These are phyloP conservation scores for Trypethelium eluteriae DNA, from an alignment of 495 filamentous ascomycete genomes.

Conservation along the genomic window DNA sequence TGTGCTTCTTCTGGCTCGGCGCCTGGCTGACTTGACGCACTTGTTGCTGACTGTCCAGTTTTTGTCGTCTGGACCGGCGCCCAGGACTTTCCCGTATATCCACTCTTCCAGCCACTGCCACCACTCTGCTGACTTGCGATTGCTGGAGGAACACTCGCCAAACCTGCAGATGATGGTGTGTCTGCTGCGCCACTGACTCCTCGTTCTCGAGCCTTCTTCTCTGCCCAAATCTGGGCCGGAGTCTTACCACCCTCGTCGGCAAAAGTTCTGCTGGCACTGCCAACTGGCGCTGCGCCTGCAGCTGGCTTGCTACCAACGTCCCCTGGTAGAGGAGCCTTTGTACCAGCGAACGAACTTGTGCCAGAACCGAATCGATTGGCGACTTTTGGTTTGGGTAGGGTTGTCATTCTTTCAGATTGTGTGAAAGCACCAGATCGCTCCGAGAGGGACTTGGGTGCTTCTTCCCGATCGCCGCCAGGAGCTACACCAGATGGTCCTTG, in stretches of 20 bases:
- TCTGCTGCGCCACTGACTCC: constrained; percentile 44
- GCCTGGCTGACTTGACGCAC: constrained; percentile 50
- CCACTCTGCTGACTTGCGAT: constrained; percentile 62
- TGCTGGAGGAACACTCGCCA: constrained; percentile 42
- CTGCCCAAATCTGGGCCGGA: constrained; percentile 92
- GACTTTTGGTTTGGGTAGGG: constrained; percentile 87
- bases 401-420: constrained; percentile 71
- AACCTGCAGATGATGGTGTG: constrained; percentile 28
- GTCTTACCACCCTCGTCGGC: constrained; percentile 93
- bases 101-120: constrained; percentile 74
- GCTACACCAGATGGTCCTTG: constrained; percentile 45
- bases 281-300: constrained; percentile 51
- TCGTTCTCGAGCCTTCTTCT: constrained; percentile 81
- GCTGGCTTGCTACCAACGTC: constrained; percentile 44
- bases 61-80: constrained; percentile 66
- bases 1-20: constrained; percentile 44
- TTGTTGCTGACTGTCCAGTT: constrained; percentile 55
- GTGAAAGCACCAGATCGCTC: constrained; percentile 61
- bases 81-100: constrained; percentile 82
- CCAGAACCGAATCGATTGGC: constrained; percentile 72
- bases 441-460: constrained; percentile 50
- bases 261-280: constrained; percentile 81
- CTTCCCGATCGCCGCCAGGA: constrained; percentile 40
- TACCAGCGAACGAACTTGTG: constrained; percentile 66
- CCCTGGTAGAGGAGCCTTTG: constrained; percentile 72